phyloP scores from a whole-genome alignment of 2,329 filamentous ascomycete species.

The Myriosclerotinia duriaeana region DNA sequence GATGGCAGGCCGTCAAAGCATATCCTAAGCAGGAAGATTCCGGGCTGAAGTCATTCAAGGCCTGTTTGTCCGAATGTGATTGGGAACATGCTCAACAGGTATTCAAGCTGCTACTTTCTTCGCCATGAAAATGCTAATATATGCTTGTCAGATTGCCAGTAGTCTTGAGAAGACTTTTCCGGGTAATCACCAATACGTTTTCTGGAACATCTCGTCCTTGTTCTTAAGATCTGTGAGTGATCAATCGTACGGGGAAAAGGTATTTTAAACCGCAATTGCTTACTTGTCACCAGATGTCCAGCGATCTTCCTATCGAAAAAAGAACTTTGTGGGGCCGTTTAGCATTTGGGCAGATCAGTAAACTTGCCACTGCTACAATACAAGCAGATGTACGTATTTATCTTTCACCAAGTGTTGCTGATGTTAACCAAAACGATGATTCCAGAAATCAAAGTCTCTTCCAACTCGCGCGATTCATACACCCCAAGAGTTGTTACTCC shows the following conservation, averaged over 20 bases:
- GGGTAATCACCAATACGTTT: slow-evolving; percentile 38
- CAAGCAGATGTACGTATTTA: slow-evolving; percentile 34
- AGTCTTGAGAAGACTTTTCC: slow-evolving; percentile 41
- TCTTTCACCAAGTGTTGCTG: slow-evolving; percentile 2
- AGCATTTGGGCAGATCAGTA: slow-evolving; percentile 37
- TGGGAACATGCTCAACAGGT: slow-evolving; percentile 41
- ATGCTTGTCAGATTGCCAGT: slow-evolving; percentile 37
- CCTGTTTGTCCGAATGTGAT: slow-evolving; percentile 39
- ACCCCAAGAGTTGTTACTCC: slow-evolving; percentile 40
- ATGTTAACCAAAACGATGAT: slow-evolving; percentile 12
- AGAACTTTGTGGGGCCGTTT: slow-evolving; percentile 37
- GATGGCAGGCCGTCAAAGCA: slow-evolving; percentile 39
- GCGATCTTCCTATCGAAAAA: slow-evolving; percentile 35
- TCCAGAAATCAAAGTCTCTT: slow-evolving; percentile 34
- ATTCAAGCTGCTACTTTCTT: slow-evolving; percentile 2
- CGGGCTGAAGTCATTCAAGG: slow-evolving; percentile 36
- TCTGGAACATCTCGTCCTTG: slow-evolving; percentile 41
- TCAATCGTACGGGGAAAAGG: not conserved
- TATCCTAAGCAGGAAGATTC: slow-evolving; percentile 38
- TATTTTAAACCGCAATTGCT: slow-evolving; percentile 18
- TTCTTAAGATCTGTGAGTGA: slow-evolving; percentile 39
- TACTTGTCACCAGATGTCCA: slow-evolving; percentile 30
- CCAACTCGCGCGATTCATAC: slow-evolving; percentile 40
- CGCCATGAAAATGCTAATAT: slow-evolving; percentile 8
- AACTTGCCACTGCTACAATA: slow-evolving; percentile 39